Base-by-base conservation (phyloP, 805 yeast genomes). In the Metschnikowia santaceciliae region DNA sequence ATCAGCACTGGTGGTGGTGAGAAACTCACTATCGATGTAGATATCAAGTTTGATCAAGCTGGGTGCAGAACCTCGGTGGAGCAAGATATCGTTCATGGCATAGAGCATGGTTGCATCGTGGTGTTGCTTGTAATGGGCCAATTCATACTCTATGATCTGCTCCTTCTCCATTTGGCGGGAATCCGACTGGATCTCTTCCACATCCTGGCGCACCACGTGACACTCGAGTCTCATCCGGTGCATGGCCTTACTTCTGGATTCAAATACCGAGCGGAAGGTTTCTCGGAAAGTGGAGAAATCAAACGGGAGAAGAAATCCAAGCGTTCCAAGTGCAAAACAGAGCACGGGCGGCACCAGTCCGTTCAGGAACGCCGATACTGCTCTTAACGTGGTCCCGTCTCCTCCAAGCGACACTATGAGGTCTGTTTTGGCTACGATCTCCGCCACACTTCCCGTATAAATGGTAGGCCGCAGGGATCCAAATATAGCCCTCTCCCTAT, bases 1-100 rank as follows among this genome's bases (percentile, higher is more conserved):
- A 67, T 92, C 98, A 1, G 95, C 96, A 0, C 92, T 87, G 4
- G 97, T 90, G 48, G 91, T 81, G 6, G 98, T 92, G 48, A 92
- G 71, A 61, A 84, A 86, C 64, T 87, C 85, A 20, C 88, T 90
- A 65, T 91, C 94, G 26, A 91, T 85, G 56, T 77, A 82, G n/a
- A 92, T 84, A 57, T 91, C 97, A 52, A 92, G 72, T 47, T 87
- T 82, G 2, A 94, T 83, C 55, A 92, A 75, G 61, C 89, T 91
- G 2, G 97, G 96, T 32, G 88, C 81, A 41, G 86, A 82, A 32
- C 97, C 97, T 46, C 98, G 74, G 62, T 92, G 97, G 46, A 92
- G 69, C 23, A 86, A 86, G 17, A 92, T 82, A 65, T 92, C 98
- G 69, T 92, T 92, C 94, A 92, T 87, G 1, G 97, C 97, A 67